Percentiles rank a stretch among this genome's conserved stretches.
phyloP scores from a whole-genome alignment of 345 rosid species.

The Ceriops zippeliana region DNA sequence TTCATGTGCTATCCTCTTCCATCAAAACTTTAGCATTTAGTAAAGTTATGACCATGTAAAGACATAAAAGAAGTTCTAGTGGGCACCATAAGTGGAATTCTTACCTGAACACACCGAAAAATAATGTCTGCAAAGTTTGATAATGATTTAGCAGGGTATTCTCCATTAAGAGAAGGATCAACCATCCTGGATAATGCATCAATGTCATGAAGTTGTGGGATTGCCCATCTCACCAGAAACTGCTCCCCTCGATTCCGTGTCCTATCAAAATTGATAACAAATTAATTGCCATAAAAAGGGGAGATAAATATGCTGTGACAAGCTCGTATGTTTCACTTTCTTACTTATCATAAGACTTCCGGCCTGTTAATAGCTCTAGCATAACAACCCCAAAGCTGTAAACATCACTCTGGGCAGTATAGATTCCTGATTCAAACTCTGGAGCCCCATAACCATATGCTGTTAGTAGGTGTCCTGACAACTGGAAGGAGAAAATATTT shows the following conservation, averaged over 20 bases:
- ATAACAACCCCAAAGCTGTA: constrained; percentile 97
- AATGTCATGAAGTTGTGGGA: constrained; percentile 92
- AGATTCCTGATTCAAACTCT: constrained; percentile 87
- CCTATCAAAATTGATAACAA: constrained; percentile 33
- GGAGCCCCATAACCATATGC: constrained; percentile 95
- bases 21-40: neutral
- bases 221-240: constrained; percentile 94
- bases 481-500: constrained; percentile 42
- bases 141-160: constrained; percentile 80
- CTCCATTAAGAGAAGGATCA: constrained; percentile 76
- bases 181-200: constrained; percentile 94
- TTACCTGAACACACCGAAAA: constrained; percentile 91
- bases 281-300: neutral
- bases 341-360: constrained; percentile 84
- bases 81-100: constrained; percentile 4
- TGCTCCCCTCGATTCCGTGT: constrained; percentile 74
- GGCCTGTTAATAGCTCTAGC: constrained; percentile 94
- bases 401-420: constrained; percentile 82
- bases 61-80: neutral
- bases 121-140: constrained; percentile 93
- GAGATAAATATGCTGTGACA: constrained; percentile 2
- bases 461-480: constrained; percentile 81
- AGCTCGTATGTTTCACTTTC: constrained; percentile 1
- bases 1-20: too few species aligned
- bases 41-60: neutral